Evolutionary conservation across 2,329 filamentous ascomycete species (phyloP).

Genomic region (Fusarium cyanostomum): DNA sequence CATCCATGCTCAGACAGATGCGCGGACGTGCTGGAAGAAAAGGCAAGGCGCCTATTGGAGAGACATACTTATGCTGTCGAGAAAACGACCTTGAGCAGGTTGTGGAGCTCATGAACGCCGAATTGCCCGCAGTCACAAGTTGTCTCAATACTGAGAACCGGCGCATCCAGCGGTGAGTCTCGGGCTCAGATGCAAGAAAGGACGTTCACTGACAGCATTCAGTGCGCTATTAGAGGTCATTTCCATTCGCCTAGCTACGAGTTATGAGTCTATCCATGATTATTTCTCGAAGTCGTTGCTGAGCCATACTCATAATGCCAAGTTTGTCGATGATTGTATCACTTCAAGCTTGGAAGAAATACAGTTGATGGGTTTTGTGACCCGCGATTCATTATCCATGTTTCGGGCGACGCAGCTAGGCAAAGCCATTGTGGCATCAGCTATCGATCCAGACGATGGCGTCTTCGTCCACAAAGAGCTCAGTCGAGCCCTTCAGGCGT

Average conservation of each 20-base stretch:
- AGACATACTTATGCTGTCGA: conserved; percentile 80
- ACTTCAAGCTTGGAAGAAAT: conserved; percentile 69
- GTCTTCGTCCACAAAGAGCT: conserved; percentile 77
- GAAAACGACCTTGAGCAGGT: conserved; percentile 74
- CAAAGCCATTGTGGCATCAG: conserved; percentile 75
- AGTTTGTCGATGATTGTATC: conserved; percentile 63
- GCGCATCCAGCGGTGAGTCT: conserved; percentile 69
- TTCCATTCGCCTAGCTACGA: conserved; percentile 73
- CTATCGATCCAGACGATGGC: conserved; percentile 78
- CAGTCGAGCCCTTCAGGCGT: conserved; percentile 71
- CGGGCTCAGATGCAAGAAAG: background rate
- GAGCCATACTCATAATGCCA: conserved; percentile 62
- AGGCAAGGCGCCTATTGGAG: conserved; percentile 79
- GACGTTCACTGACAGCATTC: conserved; percentile 20
- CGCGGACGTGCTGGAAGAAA: conserved; percentile 80
- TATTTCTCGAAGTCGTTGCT: conserved; percentile 76
- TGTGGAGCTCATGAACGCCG: conserved; percentile 75
- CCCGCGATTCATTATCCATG: conserved; percentile 57
- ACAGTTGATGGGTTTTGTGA: conserved; percentile 63
- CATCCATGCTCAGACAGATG: conserved; percentile 84
- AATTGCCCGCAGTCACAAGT: conserved; percentile 75
- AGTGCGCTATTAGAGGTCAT: conserved; percentile 78
- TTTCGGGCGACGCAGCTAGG: conserved; percentile 73
- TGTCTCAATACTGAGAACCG: conserved; percentile 73
- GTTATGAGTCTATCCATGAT: conserved; percentile 70